Conservation (phyloP, 345 rosid genomes). For the Citrus inodora region DNA sequence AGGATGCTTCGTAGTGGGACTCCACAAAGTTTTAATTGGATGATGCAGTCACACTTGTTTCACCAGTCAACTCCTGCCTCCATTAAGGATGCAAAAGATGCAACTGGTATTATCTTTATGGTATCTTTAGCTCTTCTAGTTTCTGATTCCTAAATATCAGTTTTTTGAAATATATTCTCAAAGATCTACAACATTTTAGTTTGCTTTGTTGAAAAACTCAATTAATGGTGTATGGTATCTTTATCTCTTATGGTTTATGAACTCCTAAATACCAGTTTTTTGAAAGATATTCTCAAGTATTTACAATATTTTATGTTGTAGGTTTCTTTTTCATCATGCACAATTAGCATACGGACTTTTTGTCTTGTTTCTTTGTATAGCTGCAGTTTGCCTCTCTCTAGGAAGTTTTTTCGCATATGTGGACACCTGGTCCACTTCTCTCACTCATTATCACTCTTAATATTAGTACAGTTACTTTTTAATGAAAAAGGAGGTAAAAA, state of each 20-base stretch:
- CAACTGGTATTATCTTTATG: slow-evolving; percentile 30
- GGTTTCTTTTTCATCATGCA: not conserved
- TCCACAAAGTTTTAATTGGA: slow-evolving; percentile 69
- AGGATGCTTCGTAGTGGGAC: slow-evolving; percentile 89
- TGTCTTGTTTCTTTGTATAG: not conserved
- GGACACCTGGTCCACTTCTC: not conserved
- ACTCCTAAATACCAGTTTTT: not conserved
- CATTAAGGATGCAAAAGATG: slow-evolving; percentile 41
- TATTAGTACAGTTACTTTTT: not conserved
- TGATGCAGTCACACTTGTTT: slow-evolving; percentile 47
- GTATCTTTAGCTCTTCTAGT: not conserved
- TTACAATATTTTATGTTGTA: not conserved
- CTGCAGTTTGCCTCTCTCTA: not conserved
- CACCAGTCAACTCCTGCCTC: slow-evolving; percentile 33
- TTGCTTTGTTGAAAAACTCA: not conserved
- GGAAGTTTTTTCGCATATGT: not conserved
- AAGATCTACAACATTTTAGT: not conserved
- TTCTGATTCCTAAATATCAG: not conserved
- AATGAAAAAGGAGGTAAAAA: not conserved
- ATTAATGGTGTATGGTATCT: not conserved
- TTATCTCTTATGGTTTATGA: not conserved
- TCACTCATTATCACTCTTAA: not conserved
- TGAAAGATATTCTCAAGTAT: not conserved
- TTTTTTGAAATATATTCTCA: not conserved
- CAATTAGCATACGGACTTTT: not conserved